These are phyloP conservation scores for Penicillium sp. DNA, from an alignment of 2,329 filamentous ascomycete species.

Conservation along the genomic window DNA sequence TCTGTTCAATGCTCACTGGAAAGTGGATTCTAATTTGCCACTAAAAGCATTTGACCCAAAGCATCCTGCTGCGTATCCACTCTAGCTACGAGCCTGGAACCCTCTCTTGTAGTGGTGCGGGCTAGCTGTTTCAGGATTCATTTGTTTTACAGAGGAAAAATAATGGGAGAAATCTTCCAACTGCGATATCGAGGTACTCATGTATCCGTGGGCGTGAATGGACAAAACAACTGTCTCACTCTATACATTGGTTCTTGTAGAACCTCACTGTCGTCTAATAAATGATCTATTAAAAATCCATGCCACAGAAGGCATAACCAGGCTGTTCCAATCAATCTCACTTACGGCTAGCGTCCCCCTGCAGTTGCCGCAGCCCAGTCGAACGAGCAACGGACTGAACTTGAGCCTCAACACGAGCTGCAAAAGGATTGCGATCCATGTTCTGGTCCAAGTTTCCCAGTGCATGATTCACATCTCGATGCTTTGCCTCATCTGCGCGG, in stretches of 20 bases:
- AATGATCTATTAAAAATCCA: background rate
- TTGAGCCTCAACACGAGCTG: background rate
- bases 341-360: background rate
- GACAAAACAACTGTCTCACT: too few species aligned
- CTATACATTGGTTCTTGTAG: background rate
- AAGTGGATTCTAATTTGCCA: background rate
- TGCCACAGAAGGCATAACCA: background rate
- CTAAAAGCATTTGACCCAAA: too few species aligned
- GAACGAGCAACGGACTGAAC: conserved; percentile 6
- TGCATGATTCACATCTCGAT: conserved; percentile 91
- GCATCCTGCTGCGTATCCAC: too few species aligned
- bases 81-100: too few species aligned
- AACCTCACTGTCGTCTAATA: background rate
- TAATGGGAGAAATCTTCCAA: too few species aligned
- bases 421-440: conserved; percentile 79
- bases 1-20: background rate
- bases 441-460: conserved; percentile 80
- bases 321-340: background rate
- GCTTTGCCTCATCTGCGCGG: conserved; percentile 78
- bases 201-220: too few species aligned
- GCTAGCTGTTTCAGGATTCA: too few species aligned
- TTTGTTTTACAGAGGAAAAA: too few species aligned
- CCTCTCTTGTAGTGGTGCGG: too few species aligned
- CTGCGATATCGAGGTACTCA: too few species aligned
- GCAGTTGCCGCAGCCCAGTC: background rate